Percentiles rank a stretch among this genome's conserved stretches.
Conservation (phyloP, 306 rosid genomes). For the Prunus armeniaca region DNA sequence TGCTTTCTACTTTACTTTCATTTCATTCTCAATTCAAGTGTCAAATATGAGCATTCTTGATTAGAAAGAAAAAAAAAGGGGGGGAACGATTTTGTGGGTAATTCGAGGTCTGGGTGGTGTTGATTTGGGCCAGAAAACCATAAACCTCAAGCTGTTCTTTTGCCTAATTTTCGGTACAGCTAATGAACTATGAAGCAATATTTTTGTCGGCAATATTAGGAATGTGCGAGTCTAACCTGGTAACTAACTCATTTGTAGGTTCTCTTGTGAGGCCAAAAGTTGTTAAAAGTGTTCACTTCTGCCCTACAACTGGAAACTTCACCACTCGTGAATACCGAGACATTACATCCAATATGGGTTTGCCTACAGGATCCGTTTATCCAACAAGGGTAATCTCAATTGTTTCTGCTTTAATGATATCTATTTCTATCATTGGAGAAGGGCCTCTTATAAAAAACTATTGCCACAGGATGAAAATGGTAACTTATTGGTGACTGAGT, state of each 20-base stretch:
- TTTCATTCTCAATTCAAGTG: not conserved
- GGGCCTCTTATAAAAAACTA: constrained; percentile 6
- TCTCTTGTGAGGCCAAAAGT: constrained; percentile 98
- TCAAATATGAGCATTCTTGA: not conserved
- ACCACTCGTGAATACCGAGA: constrained; percentile 89
- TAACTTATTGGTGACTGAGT: constrained; percentile 91
- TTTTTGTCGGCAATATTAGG: not conserved
- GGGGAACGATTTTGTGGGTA: not conserved
- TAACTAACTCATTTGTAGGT: constrained; percentile 46
- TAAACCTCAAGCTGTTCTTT: not conserved
- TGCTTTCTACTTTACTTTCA: not conserved
- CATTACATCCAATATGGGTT: constrained; percentile 86
- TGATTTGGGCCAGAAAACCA: not conserved
- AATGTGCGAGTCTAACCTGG: constrained; percentile 16
- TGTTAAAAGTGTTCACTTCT: constrained; percentile 93
- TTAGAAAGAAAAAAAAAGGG: not conserved
- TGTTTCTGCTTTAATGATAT: constrained; percentile 24
- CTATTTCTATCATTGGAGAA: not conserved
- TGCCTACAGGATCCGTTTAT: constrained; percentile 95
- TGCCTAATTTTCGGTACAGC: not conserved
- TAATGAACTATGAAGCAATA: not conserved
- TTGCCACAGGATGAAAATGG: constrained; percentile 78
- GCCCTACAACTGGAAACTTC: constrained; percentile 73
- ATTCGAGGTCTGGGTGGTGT: not conserved
- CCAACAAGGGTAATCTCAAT: constrained; percentile 88